A percentile compares a stretch with the other conserved stretches of the same genome.
phyloP scores from a whole-genome alignment of 2,329 filamentous ascomycete genomes.

The Penicillium italicum region DNA sequence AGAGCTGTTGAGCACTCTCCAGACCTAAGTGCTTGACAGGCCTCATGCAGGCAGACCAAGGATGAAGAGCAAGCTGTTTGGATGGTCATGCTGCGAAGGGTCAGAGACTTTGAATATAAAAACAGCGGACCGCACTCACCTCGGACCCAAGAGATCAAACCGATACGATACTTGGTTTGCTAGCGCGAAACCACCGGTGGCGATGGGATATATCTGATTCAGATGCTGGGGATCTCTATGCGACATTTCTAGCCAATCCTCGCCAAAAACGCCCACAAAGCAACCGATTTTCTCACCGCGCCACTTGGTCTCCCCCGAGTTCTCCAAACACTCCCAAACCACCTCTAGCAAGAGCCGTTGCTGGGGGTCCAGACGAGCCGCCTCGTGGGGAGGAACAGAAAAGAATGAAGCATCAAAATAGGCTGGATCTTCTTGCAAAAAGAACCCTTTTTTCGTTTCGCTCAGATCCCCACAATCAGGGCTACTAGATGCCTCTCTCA shows the following conservation, averaged over 20 bases:
- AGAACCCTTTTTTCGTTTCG: constrained; percentile 24
- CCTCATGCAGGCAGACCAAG: constrained; percentile 33
- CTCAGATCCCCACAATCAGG: constrained; percentile 12
- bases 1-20: constrained; percentile 28
- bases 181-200: constrained; percentile 18
- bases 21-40: constrained; percentile 22
- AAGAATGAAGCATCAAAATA: constrained; percentile 30
- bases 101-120: background rate
- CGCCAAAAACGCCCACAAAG: constrained; percentile 25
- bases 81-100: constrained; percentile 26
- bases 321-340: constrained; percentile 33
- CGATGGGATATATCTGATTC: constrained; percentile 14
- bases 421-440: constrained; percentile 30
- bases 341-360: constrained; percentile 35
- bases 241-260: constrained; percentile 25
- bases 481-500: constrained; percentile 26
- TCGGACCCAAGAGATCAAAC: constrained; percentile 24
- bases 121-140: constrained; percentile 9
- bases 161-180: constrained; percentile 27
- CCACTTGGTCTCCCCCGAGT: constrained; percentile 29
- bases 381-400: constrained; percentile 23
- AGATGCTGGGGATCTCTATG: constrained; percentile 19
- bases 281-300: constrained; percentile 30
- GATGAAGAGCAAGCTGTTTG: constrained; percentile 44
- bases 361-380: constrained; percentile 30